Conservation (phyloP, 805 yeast species). For the Ogataea pignaliae region DNA sequence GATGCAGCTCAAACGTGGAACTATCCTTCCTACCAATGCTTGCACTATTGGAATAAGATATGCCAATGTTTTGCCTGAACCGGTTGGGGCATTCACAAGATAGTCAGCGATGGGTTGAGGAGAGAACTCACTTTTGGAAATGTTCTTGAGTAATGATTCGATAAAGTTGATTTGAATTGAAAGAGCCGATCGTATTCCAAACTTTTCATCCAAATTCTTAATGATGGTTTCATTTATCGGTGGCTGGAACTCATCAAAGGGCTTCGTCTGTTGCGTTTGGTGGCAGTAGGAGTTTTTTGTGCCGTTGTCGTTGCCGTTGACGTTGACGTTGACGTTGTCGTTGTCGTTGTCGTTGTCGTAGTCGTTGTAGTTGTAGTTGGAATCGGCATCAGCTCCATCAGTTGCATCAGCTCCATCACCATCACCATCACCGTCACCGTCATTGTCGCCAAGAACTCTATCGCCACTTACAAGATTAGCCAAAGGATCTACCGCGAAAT, state of each 20-base stretch:
- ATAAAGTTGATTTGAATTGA: conserved; percentile 73
- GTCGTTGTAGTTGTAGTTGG: no score
- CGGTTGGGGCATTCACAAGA: conserved; percentile 90
- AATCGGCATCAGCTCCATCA: no score
- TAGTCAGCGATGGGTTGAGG: conserved; percentile 69
- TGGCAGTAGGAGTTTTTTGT: no score
- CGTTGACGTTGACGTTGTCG: no score
- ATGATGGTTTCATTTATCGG: conserved; percentile 38
- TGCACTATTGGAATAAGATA: conserved; percentile 82
- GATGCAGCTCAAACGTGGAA: conserved; percentile 71
- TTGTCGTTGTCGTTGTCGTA: no score
- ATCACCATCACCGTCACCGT: no score
- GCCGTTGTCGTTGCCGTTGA: no score
- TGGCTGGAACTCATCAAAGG: conserved; percentile 46
- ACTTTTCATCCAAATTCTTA: conserved; percentile 38
- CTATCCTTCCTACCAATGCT: conserved; percentile 53
- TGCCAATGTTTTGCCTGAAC: conserved; percentile 93
- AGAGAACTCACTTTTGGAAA: conserved; percentile 32
- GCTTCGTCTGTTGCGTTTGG: conserved; percentile 39
- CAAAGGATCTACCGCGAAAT: no score
- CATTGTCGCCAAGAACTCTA: no score
- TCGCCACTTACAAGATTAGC: no score
- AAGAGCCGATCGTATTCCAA: conserved; percentile 56
- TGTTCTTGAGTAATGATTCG: conserved; percentile 44
- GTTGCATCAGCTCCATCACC: no score